Base-by-base conservation (phyloP, 306 rosid species). In the Cicer yamashitae region DNA sequence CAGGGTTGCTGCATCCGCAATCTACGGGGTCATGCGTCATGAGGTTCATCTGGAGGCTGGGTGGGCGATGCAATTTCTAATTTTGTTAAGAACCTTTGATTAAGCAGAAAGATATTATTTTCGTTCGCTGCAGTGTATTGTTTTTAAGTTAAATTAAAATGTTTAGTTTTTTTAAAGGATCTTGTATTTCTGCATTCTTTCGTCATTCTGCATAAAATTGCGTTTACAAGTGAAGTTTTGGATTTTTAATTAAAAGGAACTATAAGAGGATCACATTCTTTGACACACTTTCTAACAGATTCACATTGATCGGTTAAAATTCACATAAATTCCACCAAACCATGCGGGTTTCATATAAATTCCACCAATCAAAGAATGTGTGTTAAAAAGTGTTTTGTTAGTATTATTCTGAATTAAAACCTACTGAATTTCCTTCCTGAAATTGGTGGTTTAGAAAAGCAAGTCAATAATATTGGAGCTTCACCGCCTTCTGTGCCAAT, bases 61-160 rank as follows among this genome's bases (percentile, higher is more conserved):
- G 12, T 25, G 15, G 17, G 14, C 41, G 40, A 6, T 25, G 41
- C 17, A 2, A 25, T 58, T 58, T 58, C 64, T 25, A 25, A 25
- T 58, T 58, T 58, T 58, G 40, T 58, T 58, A 22, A 22, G 39
- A 58, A 58, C 3, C 13, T 8, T 56, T 56, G 37, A 18, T 56
- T 54, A 54, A 54, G 7, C 63, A 10, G 40, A 56, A 51, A 51
- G 62, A 25, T 25, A 30, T 58, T 58, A 25, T 58, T 58, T 58
- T 25, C 40, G 4, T 58, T 58, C 0, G 10, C 9, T 5, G 9
- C 8, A n/a, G 1, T 57, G 14, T 57, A 20, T 20, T 57, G 7
- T 57, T 20, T 20, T 57, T 5, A 57, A 57, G 39, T 57, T 9
- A 20, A 12, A 9, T 54, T 1, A 56, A 20, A 20, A 12, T 9